Conservation (phyloP, 345 rosid species). For the Hibiscus trionum region DNA sequence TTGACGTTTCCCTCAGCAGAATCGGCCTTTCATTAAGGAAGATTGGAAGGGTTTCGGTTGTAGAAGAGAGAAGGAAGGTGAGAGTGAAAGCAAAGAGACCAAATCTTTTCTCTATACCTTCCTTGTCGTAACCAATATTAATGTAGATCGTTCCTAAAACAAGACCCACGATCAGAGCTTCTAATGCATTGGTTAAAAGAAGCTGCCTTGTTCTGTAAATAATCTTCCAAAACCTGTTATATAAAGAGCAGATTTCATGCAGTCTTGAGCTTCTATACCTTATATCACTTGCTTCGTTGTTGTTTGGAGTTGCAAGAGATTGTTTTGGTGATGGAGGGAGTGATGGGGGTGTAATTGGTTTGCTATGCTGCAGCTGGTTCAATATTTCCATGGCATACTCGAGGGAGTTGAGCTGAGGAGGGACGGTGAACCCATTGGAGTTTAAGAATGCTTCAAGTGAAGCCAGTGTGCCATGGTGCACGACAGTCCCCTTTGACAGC, state of each 20-base stretch:
- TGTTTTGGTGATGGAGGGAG: conserved; percentile 18
- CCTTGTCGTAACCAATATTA: conserved; percentile 58
- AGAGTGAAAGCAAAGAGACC: conserved; percentile 93
- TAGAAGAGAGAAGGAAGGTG: conserved; percentile 87
- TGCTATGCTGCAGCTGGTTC: conserved; percentile 37
- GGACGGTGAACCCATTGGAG: conserved; percentile 57
- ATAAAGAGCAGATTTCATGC: conserved; percentile 49
- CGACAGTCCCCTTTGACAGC: conserved; percentile 63
- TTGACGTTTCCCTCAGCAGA: conserved; percentile 65
- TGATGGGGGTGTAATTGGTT: conserved; percentile 14
- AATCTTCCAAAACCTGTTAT: conserved; percentile 65
- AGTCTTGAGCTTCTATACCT: conserved; percentile 52
- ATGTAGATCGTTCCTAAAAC: conserved; percentile 84
- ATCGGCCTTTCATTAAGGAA: conserved; percentile 88
- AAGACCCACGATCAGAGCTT: conserved; percentile 84
- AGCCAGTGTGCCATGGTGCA: conserved; percentile 58
- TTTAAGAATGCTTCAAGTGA: conserved; percentile 52
- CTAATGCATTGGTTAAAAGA: conserved; percentile 65
- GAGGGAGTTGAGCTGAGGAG: conserved; percentile 81
- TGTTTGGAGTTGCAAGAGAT: not conserved
- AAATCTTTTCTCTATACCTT: conserved; percentile 71
- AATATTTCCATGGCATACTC: conserved; percentile 88
- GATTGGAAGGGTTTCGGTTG: conserved; percentile 89
- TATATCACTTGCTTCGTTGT: conserved; percentile 5
- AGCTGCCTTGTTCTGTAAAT: conserved; percentile 83